These are phyloP conservation scores for Fomitopsis schrenkii DNA, from an alignment of 1,284 basidiomycete genomes.

Conservation along the genomic window DNA sequence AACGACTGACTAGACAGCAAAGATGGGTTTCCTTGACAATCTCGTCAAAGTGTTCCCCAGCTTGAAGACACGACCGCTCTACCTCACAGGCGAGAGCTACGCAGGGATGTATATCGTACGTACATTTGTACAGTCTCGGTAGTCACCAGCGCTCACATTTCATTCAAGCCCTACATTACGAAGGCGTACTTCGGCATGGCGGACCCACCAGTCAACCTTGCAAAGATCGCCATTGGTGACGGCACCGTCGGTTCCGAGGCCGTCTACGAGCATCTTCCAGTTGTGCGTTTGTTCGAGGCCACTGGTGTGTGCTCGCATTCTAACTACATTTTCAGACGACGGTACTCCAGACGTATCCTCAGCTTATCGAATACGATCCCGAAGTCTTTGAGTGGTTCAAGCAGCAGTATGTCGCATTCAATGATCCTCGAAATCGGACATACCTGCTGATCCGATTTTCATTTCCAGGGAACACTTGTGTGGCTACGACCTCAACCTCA, in stretches of 20 bases:
- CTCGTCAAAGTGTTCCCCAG: conserved; percentile 30
- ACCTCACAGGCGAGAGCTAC: conserved; percentile 32
- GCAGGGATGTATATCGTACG: conserved; percentile 39
- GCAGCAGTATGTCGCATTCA: conserved; percentile 46
- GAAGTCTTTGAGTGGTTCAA: conserved; percentile 65
- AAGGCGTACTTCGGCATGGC: conserved; percentile 60
- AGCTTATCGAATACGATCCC: conserved; percentile 65
- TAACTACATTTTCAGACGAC: conserved; percentile 34
- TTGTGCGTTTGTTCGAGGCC: conserved; percentile 33
- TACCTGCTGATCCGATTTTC: neutral
- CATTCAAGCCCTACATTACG: conserved; percentile 62
- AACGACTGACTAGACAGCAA: neutral
- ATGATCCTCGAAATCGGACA: too few species aligned
- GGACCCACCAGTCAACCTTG: conserved; percentile 65
- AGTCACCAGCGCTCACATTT: neutral
- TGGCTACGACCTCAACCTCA: conserved; percentile 62
- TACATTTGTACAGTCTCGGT: neutral
- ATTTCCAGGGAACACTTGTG: conserved; percentile 57
- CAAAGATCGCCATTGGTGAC: conserved; percentile 68
- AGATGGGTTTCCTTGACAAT: conserved; percentile 25
- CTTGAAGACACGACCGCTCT: conserved; percentile 25
- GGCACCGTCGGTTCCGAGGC: conserved; percentile 48
- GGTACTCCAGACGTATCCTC: conserved; percentile 66
- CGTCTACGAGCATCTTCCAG: conserved; percentile 48
- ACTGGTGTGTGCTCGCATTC: neutral